Base-by-base conservation (phyloP, 441 rosid species). In the Iberis amara region DNA sequence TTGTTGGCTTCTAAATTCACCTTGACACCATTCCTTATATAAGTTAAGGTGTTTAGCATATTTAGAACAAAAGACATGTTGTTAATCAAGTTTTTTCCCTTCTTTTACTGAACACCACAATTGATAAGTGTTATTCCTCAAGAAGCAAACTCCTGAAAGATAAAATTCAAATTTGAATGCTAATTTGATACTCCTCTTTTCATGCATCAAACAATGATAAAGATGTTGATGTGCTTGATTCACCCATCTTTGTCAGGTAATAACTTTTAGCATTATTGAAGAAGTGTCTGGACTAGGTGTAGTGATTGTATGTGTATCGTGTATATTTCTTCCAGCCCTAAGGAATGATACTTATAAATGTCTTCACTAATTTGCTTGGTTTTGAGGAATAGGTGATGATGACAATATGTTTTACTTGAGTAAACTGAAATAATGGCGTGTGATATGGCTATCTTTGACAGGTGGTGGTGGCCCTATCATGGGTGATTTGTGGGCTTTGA, bases 401-500 rank as follows among this genome's bases (percentile, higher is more conserved):
- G 43, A 40, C 15, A 32, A 8, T 18, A 2, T 42, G 8, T 51
- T 39, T 18, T 18, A 7, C 38, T 47, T 31, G 27, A 47, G 21
- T 11, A 40, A 39, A 39, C 55, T 40, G 39, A 39, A 6, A 26
- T 11, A 52, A 33, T 50, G 40, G 33, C 11, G 43, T 43, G 11
- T 65, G 15, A 26, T 32, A 52, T 59, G 39, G 12, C 45, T 45
- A 32, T 53, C 45, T 68, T 72, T 68, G 56, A 55, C 65, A 94
- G 99, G 99, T 71, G 97, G 99, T 44, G 94, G 96, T 47, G 96
- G 99, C 13, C 96, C 96, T 44, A 89, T 94, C 73, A 86, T 94
- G 97, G 89, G 95, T 74, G 99, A 94, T 74, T 77, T 94, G 62
- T 94, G 99, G 97, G 99, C 99, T 69, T 68, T 94, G 73, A 94